phyloP scores from a whole-genome alignment of 495 filamentous ascomycete genomes.

The Trypethelium eluteriae region DNA sequence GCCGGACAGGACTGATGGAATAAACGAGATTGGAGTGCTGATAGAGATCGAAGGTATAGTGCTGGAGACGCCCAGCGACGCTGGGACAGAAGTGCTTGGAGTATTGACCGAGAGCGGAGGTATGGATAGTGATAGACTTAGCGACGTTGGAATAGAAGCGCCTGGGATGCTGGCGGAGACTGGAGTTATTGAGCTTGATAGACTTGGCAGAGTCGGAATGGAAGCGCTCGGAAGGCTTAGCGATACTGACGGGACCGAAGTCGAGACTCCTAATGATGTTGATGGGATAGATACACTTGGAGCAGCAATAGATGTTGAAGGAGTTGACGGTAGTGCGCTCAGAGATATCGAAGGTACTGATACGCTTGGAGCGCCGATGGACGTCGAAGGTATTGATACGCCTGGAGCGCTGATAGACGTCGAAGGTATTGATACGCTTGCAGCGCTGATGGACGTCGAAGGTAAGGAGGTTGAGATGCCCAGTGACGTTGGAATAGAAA shows the following conservation, averaged over 20 bases:
- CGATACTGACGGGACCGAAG: background rate
- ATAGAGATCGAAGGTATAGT: background rate
- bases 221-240: background rate
- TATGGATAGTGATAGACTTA: background rate
- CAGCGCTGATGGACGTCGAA: background rate
- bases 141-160: background rate
- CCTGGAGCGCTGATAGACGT: background rate
- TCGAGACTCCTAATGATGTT: background rate
- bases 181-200: background rate
- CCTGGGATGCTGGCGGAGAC: background rate
- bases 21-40: background rate
- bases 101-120: background rate
- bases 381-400: background rate
- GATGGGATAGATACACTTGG: background rate
- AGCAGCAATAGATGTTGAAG: background rate
- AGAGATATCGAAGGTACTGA: background rate
- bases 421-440: background rate
- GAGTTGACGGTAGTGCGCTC: background rate
- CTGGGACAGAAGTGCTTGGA: background rate
- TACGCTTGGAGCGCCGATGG: background rate
- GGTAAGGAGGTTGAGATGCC: background rate
- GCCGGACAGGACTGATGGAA: background rate
- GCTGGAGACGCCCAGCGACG: background rate
- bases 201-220: background rate
- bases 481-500: background rate